Evolutionary conservation across 2,329 filamentous ascomycete species (phyloP).

Genomic region (Pseudogymnoascus sp.): DNA sequence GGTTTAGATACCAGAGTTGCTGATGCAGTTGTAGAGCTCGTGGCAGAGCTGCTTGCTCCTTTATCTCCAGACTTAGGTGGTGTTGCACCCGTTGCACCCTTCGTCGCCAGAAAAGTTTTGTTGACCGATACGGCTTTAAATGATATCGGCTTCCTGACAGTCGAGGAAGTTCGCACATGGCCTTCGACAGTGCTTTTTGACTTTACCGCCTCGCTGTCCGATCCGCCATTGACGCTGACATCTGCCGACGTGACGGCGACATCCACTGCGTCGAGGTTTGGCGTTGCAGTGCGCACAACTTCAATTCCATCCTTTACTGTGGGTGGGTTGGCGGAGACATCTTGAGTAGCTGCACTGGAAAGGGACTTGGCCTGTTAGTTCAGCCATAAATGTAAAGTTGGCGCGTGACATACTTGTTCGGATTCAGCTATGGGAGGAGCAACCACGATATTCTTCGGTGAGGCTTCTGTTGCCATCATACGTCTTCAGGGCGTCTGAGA

Average conservation of each 20-base stretch:
- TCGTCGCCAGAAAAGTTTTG: slow-evolving; percentile 72
- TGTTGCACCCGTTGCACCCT: slow-evolving; percentile 40
- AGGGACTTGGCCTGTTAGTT: neutral
- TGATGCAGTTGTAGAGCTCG: slow-evolving; percentile 38
- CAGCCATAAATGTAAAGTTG: slow-evolving; percentile 4
- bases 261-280: slow-evolving; percentile 48
- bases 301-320: slow-evolving; percentile 40
- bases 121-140: slow-evolving; percentile 85
- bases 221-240: slow-evolving; percentile 64
- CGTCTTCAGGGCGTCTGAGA: slow-evolving; percentile 35
- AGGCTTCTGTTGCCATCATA: slow-evolving; percentile 59
- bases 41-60: slow-evolving; percentile 30
- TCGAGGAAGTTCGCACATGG: slow-evolving; percentile 49
- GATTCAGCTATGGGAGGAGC: slow-evolving; percentile 12
- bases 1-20: slow-evolving; percentile 51
- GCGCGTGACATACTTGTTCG: slow-evolving; percentile 10
- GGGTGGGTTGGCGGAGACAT: slow-evolving; percentile 32
- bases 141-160: slow-evolving; percentile 64
- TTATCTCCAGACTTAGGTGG: slow-evolving; percentile 45
- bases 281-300: slow-evolving; percentile 41
- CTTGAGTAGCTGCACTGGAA: slow-evolving; percentile 32
- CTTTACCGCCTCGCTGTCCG: slow-evolving; percentile 66
- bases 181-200: slow-evolving; percentile 47
- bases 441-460: slow-evolving; percentile 38
- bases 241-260: slow-evolving; percentile 54